Percentiles rank a stretch among this genome's conserved stretches.
Conservation (phyloP, 73 alveolate species). For the Paramecium octaurelia region DNA sequence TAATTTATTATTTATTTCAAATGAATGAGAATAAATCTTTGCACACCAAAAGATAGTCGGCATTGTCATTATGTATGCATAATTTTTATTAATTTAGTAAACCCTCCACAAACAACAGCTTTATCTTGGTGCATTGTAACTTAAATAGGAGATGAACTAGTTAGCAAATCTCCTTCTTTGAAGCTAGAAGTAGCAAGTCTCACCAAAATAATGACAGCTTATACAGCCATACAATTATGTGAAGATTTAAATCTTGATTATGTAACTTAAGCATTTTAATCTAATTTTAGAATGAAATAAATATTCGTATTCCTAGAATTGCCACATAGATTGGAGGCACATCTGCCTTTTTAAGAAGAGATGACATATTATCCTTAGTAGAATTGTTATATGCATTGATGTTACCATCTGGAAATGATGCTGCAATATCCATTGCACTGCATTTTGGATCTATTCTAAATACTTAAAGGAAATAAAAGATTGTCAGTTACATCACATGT, state of each 20-base stretch:
- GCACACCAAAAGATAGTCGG: constrained; percentile 1
- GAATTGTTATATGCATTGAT: constrained; percentile 72
- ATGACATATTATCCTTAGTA: constrained; percentile 60
- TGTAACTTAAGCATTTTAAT: constrained; percentile 23
- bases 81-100: background rate
- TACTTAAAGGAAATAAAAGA: background rate
- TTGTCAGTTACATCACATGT: background rate
- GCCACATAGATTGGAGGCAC: constrained; percentile 79
- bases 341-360: constrained; percentile 66
- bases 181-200: constrained; percentile 76
- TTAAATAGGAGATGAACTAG: constrained; percentile 7
- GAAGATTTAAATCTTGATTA: constrained; percentile 47
- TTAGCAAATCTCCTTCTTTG: background rate
- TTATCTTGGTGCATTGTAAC: constrained; percentile 25
- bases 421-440: constrained; percentile 69
- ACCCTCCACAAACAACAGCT: constrained; percentile 37
- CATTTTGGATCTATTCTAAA: constrained; percentile 45
- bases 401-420: constrained; percentile 79
- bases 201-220: constrained; percentile 80
- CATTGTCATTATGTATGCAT: background rate
- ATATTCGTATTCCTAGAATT: constrained; percentile 64
- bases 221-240: background rate
- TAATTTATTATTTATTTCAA: background rate
- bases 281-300: constrained; percentile 57
- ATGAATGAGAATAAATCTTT: constrained; percentile 21